Base-by-base conservation (phyloP, 768 basidiomycete genomes). In the Suillus luteus region DNA sequence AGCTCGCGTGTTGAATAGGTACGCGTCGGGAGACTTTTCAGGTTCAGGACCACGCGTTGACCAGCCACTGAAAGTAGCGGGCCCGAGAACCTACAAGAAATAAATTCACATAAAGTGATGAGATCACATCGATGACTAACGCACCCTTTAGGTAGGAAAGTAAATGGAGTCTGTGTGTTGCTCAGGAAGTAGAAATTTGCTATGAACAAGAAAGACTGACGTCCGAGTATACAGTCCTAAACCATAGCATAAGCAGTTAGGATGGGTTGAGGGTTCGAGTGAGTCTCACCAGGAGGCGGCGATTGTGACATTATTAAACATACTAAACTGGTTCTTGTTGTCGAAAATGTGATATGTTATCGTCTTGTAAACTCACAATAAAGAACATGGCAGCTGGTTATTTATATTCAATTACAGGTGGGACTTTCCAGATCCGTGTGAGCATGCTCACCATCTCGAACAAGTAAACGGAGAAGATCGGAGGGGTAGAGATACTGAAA, bases 41-140 rank as follows among this genome's bases (percentile, higher is more conserved):
- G 67, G 62, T 68, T 73, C 62, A 68, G 63, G 40, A 67, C 70
- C 60, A 68, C 72, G 54, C 67, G 75, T 63, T 64, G 74, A 58
- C 62, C 73, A 55, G 64, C 62, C 62, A 63, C 58, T 49, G 24
- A 76, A 69, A 67, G 52, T 22, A 68, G 7, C n/a, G 66, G 66
- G 37, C 62, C n/a, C 9, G 62, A 57, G 15, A 66, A 55, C 12
- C 67, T 68, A 51, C n/a, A 38, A 22, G 5, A 17, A 38, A 15
- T 24, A 31, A 10, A 57, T 44, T 54, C 12, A 67, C 60, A 19
- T 8, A 35, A 17, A 24, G 31, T 27, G 31, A 38, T 3, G 11
- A 27, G 3, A 48, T 60, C 31, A 57, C 5, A 31, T 31, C 17
- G 9, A 59, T 37, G 15, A 59, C 43, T 2, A 19, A 63, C 63